phyloP scores from a whole-genome alignment of 129 eudicot species.

The Chrysanthemum makinoi region DNA sequence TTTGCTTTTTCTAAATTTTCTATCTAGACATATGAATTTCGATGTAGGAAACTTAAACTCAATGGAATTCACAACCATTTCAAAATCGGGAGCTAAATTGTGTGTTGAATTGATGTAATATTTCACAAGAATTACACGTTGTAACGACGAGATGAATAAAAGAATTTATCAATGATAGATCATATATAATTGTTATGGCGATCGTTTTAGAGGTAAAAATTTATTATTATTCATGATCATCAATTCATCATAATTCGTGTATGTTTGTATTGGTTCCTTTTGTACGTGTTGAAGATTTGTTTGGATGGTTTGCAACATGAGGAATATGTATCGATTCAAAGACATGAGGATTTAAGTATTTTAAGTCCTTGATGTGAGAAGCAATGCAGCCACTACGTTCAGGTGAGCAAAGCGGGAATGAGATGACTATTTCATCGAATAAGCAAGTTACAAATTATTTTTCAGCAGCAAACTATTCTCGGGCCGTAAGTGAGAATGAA shows the following conservation, averaged over 20 bases:
- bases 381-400: conserved; percentile 18
- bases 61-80: no score
- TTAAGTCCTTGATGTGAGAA: conserved; percentile 40
- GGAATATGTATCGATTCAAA: conserved; percentile 19
- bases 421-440: conserved; percentile 45
- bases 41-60: no score
- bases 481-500: conserved; percentile 42
- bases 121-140: no score
- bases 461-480: conserved; percentile 44
- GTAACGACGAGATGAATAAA: no score
- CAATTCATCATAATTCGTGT: background rate
- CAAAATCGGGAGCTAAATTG: no score
- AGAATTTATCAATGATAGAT: no score
- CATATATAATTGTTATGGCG: no score
- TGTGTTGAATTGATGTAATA: no score
- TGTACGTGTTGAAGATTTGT: conserved; percentile 25
- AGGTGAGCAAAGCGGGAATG: conserved; percentile 23
- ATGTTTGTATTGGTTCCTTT: background rate
- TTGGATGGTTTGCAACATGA: conserved; percentile 26
- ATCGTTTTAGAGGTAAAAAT: no score
- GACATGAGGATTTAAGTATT: conserved; percentile 25
- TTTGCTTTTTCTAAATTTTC: no score
- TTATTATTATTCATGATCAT: no score
- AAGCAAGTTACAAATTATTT: conserved; percentile 52
- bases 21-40: no score